These are phyloP conservation scores for Colletotrichum scovillei DNA, from an alignment of 2,329 filamentous ascomycete genomes.

Conservation along the genomic window DNA sequence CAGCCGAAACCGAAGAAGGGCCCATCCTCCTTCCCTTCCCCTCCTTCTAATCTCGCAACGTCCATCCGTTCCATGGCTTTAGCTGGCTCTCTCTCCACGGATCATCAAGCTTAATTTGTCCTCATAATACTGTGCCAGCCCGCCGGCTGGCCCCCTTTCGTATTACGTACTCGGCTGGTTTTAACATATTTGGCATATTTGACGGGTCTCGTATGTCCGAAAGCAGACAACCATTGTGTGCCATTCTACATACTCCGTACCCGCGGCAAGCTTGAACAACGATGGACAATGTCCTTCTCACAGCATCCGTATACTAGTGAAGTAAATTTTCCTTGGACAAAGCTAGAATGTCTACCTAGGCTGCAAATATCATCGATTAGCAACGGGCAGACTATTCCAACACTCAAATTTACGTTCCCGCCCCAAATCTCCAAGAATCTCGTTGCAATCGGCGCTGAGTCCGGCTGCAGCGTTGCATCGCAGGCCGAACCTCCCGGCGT, in stretches of 20 bases:
- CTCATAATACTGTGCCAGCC: background rate
- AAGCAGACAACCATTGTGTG: background rate
- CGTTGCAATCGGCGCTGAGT: background rate
- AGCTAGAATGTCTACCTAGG: background rate
- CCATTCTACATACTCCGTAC: background rate
- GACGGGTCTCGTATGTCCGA: background rate
- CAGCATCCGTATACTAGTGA: background rate
- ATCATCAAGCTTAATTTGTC: background rate
- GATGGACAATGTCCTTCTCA: background rate
- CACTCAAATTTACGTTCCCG: background rate
- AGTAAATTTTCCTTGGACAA: background rate
- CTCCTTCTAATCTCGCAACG: background rate
- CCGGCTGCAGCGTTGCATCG: background rate
- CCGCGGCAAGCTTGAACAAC: background rate
- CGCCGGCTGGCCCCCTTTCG: background rate
- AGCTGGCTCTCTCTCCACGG: background rate
- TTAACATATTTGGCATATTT: slow-evolving; percentile 7
- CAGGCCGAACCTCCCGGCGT: background rate
- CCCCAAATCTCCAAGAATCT: background rate
- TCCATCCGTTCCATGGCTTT: background rate
- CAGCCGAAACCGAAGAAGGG: background rate
- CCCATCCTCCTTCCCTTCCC: background rate
- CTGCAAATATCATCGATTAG: background rate
- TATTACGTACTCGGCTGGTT: background rate
- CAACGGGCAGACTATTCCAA: background rate